phyloP scores from a whole-genome alignment of 2,329 filamentous ascomycete species.

The Hypoxylon sp. region DNA sequence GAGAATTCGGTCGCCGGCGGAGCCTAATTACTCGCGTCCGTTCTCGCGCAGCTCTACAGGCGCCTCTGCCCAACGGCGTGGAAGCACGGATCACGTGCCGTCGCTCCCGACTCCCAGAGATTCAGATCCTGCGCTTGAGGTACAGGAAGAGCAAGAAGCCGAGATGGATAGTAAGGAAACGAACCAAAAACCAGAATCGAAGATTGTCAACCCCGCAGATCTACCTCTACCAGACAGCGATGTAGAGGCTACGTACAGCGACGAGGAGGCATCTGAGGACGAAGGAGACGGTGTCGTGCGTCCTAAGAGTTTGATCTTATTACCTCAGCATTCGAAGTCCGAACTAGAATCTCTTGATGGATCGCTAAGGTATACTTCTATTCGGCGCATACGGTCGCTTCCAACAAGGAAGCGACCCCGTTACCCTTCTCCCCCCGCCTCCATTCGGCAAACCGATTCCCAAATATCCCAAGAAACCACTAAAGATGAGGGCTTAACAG shows the following conservation, averaged over 20 bases:
- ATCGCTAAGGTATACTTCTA: conserved; percentile 49
- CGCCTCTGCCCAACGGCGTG: conserved; percentile 54
- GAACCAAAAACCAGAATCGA: conserved; percentile 18
- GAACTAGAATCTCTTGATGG: conserved; percentile 41
- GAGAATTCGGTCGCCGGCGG: conserved; percentile 72
- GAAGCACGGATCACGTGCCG: conserved; percentile 58
- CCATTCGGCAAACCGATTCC: conserved; percentile 3
- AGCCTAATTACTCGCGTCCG: conserved; percentile 62
- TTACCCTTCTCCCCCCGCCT: conserved; percentile 22
- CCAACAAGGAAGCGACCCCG: conserved; percentile 43
- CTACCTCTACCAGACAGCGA: conserved; percentile 77
- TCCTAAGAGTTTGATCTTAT: conserved; percentile 62
- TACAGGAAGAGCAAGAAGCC: conserved; percentile 45
- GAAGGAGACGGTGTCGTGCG: conserved; percentile 55
- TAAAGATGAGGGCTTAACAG: conserved; percentile 1
- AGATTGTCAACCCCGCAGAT: conserved; percentile 62
- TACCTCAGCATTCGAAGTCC: conserved; percentile 46
- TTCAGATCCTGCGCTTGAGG: conserved; percentile 28
- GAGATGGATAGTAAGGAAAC: conserved; percentile 20
- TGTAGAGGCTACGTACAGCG: conserved; percentile 73
- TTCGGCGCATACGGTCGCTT: conserved; percentile 48
- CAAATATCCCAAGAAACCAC: background rate
- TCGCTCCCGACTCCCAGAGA: conserved; percentile 52
- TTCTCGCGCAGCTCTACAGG: conserved; percentile 62
- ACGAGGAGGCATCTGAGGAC: conserved; percentile 69